Evolutionary conservation across 2,329 filamentous ascomycete species (phyloP), one percentile per base, ranked within the genome.

Genomic region (Onygena corvina): DNA sequence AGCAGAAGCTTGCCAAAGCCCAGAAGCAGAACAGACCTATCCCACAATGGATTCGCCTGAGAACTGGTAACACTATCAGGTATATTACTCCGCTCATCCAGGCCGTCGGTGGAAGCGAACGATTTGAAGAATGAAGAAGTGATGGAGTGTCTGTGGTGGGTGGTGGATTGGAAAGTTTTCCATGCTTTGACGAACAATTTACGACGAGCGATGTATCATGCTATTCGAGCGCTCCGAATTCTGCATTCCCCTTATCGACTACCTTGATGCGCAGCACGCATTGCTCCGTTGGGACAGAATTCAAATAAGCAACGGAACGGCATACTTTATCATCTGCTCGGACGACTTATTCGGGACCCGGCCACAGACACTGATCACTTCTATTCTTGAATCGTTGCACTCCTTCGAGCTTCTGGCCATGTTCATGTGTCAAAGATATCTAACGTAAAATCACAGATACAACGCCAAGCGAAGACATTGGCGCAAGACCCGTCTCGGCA

Each of bases 21-120:
- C 90, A 96, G 81, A 96, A 94, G 83, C 90, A 96, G 81, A 98
- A 98, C 84, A 85, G 92, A 73, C 92, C 92, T 65, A 95, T 98
- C 72, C 92, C 92, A 61, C 92, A 98, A 81, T 98, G 92, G 92
- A 96, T 98, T 73, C 85, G 92, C 72, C 83, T 98, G 69, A 84
- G 90, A 73, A 96, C 92, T 67, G 84, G 83, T 75, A 98, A 98
- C 83, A 95, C 89, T 76, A 95, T 98, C 79, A 86, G 90, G 92
- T 98, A 87, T 12, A 76, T 83, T 75, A 55, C 50, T 49, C 29
- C 48, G 35, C 50, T 47, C 6, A 8, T 44, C 23, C 12, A 14
- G 40, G 5, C 11, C n/a, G n/a, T 14, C 18, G 29, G n/a, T 46
- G 25, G 14, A 18, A 29, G 29, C 23, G 23, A 40, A 8, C 14